Evolutionary conservation across 371 early-diverging fungal genomes (phyloP).

Genomic region (Mucor sp.): DNA sequence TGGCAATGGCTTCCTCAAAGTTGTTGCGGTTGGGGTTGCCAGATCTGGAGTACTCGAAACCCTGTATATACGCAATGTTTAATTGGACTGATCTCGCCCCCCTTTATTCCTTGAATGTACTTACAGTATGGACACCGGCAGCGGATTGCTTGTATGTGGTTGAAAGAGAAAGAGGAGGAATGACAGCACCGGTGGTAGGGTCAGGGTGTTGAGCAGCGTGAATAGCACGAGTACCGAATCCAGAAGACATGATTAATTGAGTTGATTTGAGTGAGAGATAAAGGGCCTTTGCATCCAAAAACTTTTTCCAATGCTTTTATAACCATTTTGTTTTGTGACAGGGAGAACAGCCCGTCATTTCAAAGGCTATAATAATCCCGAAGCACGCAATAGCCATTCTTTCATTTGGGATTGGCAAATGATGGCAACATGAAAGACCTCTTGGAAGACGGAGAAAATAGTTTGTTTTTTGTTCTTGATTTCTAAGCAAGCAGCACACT

Average conservation of each 20-base stretch:
- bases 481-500: neutral
- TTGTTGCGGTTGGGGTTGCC: slow-evolving; percentile 92
- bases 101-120: slow-evolving; percentile 12
- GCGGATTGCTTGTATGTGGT: slow-evolving; percentile 94
- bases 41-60: slow-evolving; percentile 95
- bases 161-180: slow-evolving; percentile 93
- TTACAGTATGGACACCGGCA: slow-evolving; percentile 88
- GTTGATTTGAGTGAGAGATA: neutral
- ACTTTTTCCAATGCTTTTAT: slow-evolving; percentile 6
- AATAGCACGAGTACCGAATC: slow-evolving; percentile 90
- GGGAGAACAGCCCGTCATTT: slow-evolving; percentile 17
- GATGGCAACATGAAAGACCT: slow-evolving; percentile 19
- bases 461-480: neutral
- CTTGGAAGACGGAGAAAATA: neutral
- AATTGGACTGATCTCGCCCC: neutral
- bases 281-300: neutral
- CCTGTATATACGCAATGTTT: slow-evolving; percentile 44
- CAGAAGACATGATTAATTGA: slow-evolving; percentile 33
- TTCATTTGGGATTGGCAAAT: slow-evolving; percentile 15
- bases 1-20: slow-evolving; percentile 92
- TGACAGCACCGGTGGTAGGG: slow-evolving; percentile 88
- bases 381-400: neutral
- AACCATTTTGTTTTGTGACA: slow-evolving; percentile 21
- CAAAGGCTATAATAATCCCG: slow-evolving; percentile 9
- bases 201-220: slow-evolving; percentile 93